These are phyloP conservation scores for Hymenoscyphus scutula DNA, from an alignment of 2,329 filamentous ascomycete species.

Conservation along the genomic window DNA sequence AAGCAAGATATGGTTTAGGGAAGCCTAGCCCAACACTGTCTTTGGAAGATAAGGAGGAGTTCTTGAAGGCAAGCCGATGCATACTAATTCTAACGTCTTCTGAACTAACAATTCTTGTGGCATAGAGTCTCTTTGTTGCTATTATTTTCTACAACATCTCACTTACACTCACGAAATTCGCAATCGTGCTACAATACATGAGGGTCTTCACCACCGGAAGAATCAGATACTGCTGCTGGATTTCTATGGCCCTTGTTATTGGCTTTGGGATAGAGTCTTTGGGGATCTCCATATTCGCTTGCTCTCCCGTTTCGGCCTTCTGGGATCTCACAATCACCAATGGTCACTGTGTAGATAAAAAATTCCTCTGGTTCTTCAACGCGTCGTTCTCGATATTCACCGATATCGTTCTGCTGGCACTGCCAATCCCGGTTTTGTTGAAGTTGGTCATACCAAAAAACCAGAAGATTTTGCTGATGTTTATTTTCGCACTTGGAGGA, in stretches of 20 bases:
- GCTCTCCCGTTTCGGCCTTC: slow-evolving; percentile 20
- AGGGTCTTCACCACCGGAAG: slow-evolving; percentile 38
- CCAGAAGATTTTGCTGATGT: slow-evolving; percentile 25
- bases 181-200: slow-evolving; percentile 42
- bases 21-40: slow-evolving; percentile 25
- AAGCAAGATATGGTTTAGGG: slow-evolving; percentile 30
- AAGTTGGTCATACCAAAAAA: slow-evolving; percentile 21
- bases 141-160: slow-evolving; percentile 39
- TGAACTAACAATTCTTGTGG: slow-evolving; percentile 12
- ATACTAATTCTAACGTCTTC: neutral
- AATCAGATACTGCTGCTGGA: slow-evolving; percentile 25
- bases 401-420: slow-evolving; percentile 21
- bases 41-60: slow-evolving; percentile 20
- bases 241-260: slow-evolving; percentile 14
- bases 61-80: slow-evolving; percentile 26
- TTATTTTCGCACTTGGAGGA: slow-evolving; percentile 26
- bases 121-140: slow-evolving; percentile 37
- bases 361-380: slow-evolving; percentile 24
- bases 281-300: slow-evolving; percentile 19
- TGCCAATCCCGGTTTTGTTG: slow-evolving; percentile 23
- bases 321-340: slow-evolving; percentile 12
- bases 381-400: slow-evolving; percentile 24
- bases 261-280: slow-evolving; percentile 17
- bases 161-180: slow-evolving; percentile 39
- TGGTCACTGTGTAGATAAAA: slow-evolving; percentile 16